A percentile compares a stretch with the other conserved stretches of the same genome.
Evolutionary conservation across 1,284 basidiomycete genomes (phyloP).

Genomic region (Ganoderma lucidum): DNA sequence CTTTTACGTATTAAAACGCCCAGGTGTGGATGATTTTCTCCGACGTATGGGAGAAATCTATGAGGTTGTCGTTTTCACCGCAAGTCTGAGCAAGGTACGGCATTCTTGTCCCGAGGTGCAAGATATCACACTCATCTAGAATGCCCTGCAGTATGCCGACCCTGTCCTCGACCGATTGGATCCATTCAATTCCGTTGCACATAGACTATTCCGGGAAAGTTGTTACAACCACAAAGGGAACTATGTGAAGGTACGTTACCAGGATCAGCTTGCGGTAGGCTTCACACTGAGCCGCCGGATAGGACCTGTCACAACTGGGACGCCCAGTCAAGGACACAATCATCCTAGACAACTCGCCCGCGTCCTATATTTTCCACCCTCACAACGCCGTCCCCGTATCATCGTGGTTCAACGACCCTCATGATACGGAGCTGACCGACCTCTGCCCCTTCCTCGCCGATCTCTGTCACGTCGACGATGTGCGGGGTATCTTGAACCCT

Average conservation of each 20-base stretch:
- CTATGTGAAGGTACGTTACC: constrained; percentile 87
- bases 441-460: constrained; percentile 93
- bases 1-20: constrained; percentile 98
- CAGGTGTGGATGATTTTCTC: constrained; percentile 97
- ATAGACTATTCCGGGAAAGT: constrained; percentile 96
- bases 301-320: constrained; percentile 97
- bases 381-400: constrained; percentile 99
- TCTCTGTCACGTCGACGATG: constrained; percentile 85
- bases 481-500: constrained; percentile 90
- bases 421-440: constrained; percentile 97
- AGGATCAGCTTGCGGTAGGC: constrained; percentile 8
- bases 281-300: constrained; percentile 10
- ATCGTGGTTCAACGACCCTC: constrained; percentile 98
- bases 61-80: constrained; percentile 98
- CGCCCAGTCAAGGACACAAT: constrained; percentile 93
- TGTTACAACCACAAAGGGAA: constrained; percentile 99
- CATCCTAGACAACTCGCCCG: constrained; percentile 98
- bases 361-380: constrained; percentile 99
- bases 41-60: constrained; percentile 98
- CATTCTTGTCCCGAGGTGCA: not conserved
- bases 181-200: constrained; percentile 88
- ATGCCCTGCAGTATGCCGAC: constrained; percentile 84
- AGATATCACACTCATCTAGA: not conserved
- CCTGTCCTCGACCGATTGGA: constrained; percentile 98
- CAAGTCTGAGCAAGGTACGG: constrained; percentile 92